Conservation (phyloP, 768 basidiomycete species). For the Boletus rufocinnamomeus region DNA sequence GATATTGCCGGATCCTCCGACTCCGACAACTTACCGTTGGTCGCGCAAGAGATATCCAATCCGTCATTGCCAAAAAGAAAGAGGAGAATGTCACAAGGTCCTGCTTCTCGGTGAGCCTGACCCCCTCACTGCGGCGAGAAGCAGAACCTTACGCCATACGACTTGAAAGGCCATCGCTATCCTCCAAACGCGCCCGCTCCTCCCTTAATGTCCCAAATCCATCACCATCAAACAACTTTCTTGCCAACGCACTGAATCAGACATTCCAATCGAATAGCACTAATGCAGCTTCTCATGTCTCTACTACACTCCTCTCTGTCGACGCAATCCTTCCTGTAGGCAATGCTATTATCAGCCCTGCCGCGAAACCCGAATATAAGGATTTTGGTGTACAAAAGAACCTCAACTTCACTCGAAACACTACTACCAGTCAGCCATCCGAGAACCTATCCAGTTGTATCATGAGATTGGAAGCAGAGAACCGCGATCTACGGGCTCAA, state of each 20-base stretch:
- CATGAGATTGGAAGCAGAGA: conserved; percentile 21
- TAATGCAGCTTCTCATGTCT: conserved; percentile 10
- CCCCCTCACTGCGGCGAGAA: conserved; percentile 33
- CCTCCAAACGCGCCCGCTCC: conserved; percentile 3
- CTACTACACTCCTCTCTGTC: conserved; percentile 7
- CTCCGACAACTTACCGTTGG: not conserved
- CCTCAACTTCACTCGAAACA: conserved; percentile 23
- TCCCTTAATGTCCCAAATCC: not conserved
- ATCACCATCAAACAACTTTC: conserved; percentile 7
- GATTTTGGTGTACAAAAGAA: conserved; percentile 28
- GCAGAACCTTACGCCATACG: conserved; percentile 28
- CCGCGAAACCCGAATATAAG: conserved; percentile 15
- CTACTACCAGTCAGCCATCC: not conserved
- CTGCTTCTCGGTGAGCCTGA: conserved; percentile 35
- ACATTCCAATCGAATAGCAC: conserved; percentile 30
- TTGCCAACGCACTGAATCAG: conserved; percentile 31
- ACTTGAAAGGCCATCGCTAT: conserved; percentile 26
- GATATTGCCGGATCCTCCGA: not conserved
- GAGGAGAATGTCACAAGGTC: conserved; percentile 20
- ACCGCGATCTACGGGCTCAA: conserved; percentile 11
- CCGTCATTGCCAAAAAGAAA: conserved; percentile 17
- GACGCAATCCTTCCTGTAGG: conserved; percentile 5
- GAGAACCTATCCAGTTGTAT: conserved; percentile 16
- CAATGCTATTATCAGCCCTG: conserved; percentile 1
- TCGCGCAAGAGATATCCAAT: not conserved